Conservation (phyloP, 129 eudicot genomes). For the Arctium minus region DNA sequence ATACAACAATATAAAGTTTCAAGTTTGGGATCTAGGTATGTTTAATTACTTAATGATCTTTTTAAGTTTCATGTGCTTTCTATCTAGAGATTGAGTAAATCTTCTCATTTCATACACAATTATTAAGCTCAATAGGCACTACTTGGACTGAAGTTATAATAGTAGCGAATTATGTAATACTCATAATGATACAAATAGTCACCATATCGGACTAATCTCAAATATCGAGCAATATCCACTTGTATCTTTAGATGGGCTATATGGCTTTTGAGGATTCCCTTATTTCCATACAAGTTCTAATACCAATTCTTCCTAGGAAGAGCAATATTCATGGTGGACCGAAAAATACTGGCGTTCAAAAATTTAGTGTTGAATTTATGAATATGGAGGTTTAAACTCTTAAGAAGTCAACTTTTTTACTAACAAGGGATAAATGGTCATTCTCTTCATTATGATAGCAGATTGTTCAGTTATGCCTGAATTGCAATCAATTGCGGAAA, state of each 20-base stretch:
- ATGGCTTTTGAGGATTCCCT: not conserved
- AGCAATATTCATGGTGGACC: not conserved
- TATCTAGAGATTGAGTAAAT: not conserved
- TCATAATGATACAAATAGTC: not conserved
- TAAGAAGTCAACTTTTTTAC: not conserved
- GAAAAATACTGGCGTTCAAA: not conserved
- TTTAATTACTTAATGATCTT: not conserved
- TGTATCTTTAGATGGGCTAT: not conserved
- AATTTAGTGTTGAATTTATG: not conserved
- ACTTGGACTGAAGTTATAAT: not conserved
- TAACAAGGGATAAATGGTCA: not conserved
- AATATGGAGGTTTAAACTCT: not conserved
- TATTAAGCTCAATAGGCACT: not conserved
- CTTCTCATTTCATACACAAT: not conserved
- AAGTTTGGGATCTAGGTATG: constrained; percentile 65
- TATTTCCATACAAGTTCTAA: not conserved
- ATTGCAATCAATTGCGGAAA: not conserved
- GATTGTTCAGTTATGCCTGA: not conserved
- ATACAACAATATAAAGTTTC: constrained; percentile 69
- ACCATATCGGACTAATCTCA: not conserved
- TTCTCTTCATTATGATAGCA: not conserved
- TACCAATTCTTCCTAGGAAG: not conserved
- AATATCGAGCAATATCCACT: not conserved
- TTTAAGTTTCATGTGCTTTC: not conserved
- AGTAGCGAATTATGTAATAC: not conserved